phyloP scores from a whole-genome alignment of 2,329 filamentous ascomycete species.

The Fusarium drepaniforme region DNA sequence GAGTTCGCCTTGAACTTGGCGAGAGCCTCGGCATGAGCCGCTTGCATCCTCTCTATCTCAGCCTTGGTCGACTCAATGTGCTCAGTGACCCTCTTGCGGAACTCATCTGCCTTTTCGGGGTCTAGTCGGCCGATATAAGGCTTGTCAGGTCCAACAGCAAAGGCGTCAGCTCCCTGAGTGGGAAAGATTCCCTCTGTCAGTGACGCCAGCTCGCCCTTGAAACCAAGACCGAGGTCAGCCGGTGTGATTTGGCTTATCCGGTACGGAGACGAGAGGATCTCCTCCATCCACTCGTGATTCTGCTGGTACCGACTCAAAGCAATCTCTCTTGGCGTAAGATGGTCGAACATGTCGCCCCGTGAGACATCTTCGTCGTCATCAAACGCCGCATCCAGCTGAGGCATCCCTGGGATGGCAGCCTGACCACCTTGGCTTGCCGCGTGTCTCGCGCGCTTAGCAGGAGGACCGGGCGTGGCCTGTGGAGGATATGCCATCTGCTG shows the following conservation, averaged over 20 bases:
- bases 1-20: conserved; percentile 79
- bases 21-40: conserved; percentile 81
- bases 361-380: conserved; percentile 94
- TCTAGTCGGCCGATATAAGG: conserved; percentile 75
- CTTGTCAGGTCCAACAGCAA: conserved; percentile 62
- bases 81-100: conserved; percentile 81
- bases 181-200: conserved; percentile 91
- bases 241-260: conserved; percentile 86
- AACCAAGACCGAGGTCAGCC: conserved; percentile 86
- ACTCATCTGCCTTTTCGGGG: conserved; percentile 83
- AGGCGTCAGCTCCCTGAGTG: conserved; percentile 64
- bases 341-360: conserved; percentile 89
- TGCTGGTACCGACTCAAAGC: conserved; percentile 89
- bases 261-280: conserved; percentile 93
- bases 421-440: conserved; percentile 56
- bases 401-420: conserved; percentile 53
- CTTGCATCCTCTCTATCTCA: conserved; percentile 88
- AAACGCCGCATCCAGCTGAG: conserved; percentile 60
- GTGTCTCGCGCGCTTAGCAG: conserved; percentile 67
- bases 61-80: conserved; percentile 79
- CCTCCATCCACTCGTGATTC: conserved; percentile 99
- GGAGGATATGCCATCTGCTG: conserved; percentile 74
- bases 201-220: conserved; percentile 83
- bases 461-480: conserved; percentile 62
- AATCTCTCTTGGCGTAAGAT: conserved; percentile 89